Conservation (phyloP, 192 early-diverging fungal genomes). For the Coemansia sp. region DNA sequence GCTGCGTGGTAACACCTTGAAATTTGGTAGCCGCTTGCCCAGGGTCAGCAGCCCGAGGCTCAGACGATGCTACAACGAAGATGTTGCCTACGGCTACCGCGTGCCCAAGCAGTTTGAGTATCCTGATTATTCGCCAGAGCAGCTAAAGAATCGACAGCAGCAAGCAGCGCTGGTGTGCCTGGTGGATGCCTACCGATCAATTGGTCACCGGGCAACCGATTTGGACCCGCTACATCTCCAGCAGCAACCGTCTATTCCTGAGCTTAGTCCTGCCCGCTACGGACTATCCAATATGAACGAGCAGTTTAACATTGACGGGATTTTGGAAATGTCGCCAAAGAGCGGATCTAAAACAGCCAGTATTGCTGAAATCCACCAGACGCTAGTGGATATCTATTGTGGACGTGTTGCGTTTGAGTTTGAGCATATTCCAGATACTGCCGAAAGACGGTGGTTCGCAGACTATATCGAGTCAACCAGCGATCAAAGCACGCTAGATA, state of each 20-base stretch:
- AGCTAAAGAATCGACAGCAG: slow-evolving; percentile 79
- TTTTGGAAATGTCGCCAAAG: slow-evolving; percentile 62
- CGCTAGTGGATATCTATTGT: slow-evolving; percentile 73
- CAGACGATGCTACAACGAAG: slow-evolving; percentile 68
- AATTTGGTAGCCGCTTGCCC: not conserved
- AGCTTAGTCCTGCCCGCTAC: slow-evolving; percentile 84
- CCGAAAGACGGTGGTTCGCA: slow-evolving; percentile 87
- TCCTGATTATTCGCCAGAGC: slow-evolving; percentile 77
- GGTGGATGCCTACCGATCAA: slow-evolving; percentile 74
- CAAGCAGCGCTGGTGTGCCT: slow-evolving; percentile 84
- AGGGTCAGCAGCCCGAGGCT: not conserved
- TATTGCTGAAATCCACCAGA: slow-evolving; percentile 66
- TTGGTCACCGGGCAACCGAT: slow-evolving; percentile 80
- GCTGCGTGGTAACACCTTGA: not conserved
- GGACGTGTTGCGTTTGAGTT: slow-evolving; percentile 94
- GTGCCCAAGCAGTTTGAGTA: slow-evolving; percentile 65
- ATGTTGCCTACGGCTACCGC: slow-evolving; percentile 87
- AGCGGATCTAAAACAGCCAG: slow-evolving; percentile 58
- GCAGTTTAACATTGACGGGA: slow-evolving; percentile 70
- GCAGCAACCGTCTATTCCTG: slow-evolving; percentile 55
- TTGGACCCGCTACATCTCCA: slow-evolving; percentile 84
- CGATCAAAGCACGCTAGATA: slow-evolving; percentile 11
- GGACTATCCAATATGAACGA: slow-evolving; percentile 63
- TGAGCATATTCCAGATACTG: slow-evolving; percentile 83
- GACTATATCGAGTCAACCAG: slow-evolving; percentile 72